phyloP scores from a whole-genome alignment of 225 moss, liverwort and hornwort species.

The Asterella californica region DNA sequence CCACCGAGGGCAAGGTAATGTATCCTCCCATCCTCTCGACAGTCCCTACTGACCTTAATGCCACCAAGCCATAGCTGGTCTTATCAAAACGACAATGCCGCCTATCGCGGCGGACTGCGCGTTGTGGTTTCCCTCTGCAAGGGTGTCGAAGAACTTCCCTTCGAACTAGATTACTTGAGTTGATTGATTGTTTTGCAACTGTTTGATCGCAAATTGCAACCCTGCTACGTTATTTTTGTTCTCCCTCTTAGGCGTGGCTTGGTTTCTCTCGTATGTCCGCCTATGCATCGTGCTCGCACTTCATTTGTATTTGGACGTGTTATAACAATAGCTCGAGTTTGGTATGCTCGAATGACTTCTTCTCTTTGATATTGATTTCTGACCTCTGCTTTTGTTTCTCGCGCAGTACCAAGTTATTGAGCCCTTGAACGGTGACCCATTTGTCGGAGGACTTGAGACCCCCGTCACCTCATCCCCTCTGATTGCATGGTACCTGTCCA shows the following conservation, averaged over 20 bases:
- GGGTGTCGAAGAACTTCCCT: too few species aligned
- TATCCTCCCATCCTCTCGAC: background rate
- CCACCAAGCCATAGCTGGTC: background rate
- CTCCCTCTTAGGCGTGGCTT: too few species aligned
- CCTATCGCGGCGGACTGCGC: background rate
- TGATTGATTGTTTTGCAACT: too few species aligned
- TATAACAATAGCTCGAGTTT: background rate
- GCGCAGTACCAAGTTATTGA: constrained; percentile 88
- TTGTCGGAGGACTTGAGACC: constrained; percentile 88
- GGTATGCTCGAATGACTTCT: background rate
- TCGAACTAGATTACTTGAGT: too few species aligned
- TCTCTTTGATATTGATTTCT: background rate
- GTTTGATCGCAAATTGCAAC: too few species aligned
- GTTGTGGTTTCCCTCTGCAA: background rate
- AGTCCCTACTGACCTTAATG: background rate
- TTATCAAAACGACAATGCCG: too few species aligned
- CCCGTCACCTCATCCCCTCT: constrained; percentile 88
- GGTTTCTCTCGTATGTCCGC: too few species aligned
- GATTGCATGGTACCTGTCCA: constrained; percentile 91
- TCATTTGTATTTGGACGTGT: too few species aligned
- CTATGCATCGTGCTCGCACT: too few species aligned
- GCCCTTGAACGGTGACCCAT: constrained; percentile 91
- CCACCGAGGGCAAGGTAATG: constrained; percentile 34
- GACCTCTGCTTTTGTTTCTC: background rate
- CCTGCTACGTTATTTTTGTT: too few species aligned